These are phyloP conservation scores for Metschnikowia lochheadii DNA, from an alignment of 805 yeast genomes.

Conservation along the genomic window DNA sequence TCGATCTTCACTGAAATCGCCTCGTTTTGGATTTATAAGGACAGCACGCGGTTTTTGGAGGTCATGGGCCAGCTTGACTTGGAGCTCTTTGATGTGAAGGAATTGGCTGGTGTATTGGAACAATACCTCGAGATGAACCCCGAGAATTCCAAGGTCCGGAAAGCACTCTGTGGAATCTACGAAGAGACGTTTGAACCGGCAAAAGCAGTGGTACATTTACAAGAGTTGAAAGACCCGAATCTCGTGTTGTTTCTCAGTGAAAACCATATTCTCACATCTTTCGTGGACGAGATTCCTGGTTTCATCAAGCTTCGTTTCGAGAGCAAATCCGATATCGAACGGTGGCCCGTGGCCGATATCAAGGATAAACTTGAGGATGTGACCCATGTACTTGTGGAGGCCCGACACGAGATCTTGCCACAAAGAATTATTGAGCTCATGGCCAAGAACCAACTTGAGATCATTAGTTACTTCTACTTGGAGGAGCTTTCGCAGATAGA, in stretches of 20 bases:
- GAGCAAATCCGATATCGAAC: constrained; percentile 30
- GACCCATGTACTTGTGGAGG: constrained; percentile 54
- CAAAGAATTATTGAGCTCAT: constrained; percentile 46
- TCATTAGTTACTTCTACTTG: constrained; percentile 62
- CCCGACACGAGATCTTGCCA: constrained; percentile 64
- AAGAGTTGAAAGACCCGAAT: constrained; percentile 49
- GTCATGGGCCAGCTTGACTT: constrained; percentile 57
- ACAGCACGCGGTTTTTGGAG: constrained; percentile 30
- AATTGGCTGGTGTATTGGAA: constrained; percentile 45
- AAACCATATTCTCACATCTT: constrained; percentile 57
- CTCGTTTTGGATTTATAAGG: constrained; percentile 37
- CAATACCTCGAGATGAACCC: constrained; percentile 32
- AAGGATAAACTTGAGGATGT: constrained; percentile 39
- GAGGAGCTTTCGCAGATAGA: constrained; percentile 56
- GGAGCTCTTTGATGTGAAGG: constrained; percentile 44
- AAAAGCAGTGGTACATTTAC: constrained; percentile 61
- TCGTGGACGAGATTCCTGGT: constrained; percentile 46
- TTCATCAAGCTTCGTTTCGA: constrained; percentile 44
- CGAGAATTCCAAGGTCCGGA: constrained; percentile 28
- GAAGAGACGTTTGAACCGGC: constrained; percentile 53
- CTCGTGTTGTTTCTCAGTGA: constrained; percentile 56
- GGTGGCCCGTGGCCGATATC: constrained; percentile 40
- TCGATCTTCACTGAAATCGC: constrained; percentile 42
- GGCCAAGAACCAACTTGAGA: constrained; percentile 37
- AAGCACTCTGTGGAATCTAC: constrained; percentile 50